Conservation (phyloP, 73 alveolate species). For the Paramecium tetraurelia region DNA sequence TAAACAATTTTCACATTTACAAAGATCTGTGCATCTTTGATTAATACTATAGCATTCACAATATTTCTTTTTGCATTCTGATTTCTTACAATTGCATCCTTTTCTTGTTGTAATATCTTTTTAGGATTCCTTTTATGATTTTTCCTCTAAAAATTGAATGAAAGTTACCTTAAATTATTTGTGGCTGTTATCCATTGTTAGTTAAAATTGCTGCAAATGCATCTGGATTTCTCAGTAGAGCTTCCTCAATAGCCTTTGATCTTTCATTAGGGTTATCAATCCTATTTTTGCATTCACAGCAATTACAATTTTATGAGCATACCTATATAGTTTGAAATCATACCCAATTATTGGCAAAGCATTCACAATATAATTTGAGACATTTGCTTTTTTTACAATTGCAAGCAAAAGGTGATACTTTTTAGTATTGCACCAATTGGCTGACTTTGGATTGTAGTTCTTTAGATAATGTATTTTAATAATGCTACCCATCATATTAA, state of each 20-base stretch:
- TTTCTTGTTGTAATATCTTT: not conserved
- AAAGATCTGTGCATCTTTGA: slow-evolving; percentile 60
- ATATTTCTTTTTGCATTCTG: slow-evolving; percentile 75
- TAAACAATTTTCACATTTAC: slow-evolving; percentile 62
- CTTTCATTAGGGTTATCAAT: slow-evolving; percentile 54
- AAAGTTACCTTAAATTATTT: not conserved
- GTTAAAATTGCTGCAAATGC: slow-evolving; percentile 38
- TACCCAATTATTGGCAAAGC: slow-evolving; percentile 57
- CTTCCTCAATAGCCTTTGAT: slow-evolving; percentile 53
- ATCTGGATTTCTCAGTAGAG: slow-evolving; percentile 51
- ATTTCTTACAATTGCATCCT: slow-evolving; percentile 76
- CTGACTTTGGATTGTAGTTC: not conserved
- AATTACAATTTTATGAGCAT: not conserved
- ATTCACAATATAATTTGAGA: slow-evolving; percentile 57
- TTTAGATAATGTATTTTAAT: not conserved
- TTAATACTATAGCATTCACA: slow-evolving; percentile 73
- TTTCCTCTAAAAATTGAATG: not conserved
- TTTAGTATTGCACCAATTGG: not conserved
- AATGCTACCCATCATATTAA: not conserved
- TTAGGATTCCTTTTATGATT: not conserved
- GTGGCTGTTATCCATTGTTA: not conserved
- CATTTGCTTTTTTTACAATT: slow-evolving; percentile 55
- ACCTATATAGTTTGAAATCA: not conserved
- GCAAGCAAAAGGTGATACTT: slow-evolving; percentile 26
- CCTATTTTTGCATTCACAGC: slow-evolving; percentile 40